Conservation (phyloP, 2,329 filamentous ascomycete species). For the Grosmannia serpens region DNA sequence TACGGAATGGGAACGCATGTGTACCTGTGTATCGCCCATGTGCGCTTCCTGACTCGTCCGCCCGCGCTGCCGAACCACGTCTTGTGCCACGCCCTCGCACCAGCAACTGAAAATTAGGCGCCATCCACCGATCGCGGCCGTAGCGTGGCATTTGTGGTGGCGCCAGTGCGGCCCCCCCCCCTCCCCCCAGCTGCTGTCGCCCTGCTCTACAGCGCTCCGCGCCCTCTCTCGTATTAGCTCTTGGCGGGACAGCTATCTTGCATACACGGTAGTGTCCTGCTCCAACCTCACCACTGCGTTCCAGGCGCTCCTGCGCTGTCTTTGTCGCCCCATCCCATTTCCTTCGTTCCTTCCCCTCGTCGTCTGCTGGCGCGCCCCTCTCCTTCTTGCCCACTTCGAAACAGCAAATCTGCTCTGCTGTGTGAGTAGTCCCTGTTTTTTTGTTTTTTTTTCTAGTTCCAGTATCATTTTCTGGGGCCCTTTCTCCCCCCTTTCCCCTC, state of each 20-base stretch:
- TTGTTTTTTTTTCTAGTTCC: neutral
- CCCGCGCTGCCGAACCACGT: no score
- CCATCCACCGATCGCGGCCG: neutral
- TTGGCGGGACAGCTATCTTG: no score
- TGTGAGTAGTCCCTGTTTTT: neutral
- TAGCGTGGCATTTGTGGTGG: neutral
- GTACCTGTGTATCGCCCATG: no score
- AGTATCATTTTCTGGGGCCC: neutral
- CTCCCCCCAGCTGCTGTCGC: no score
- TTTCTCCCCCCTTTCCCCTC: neutral
- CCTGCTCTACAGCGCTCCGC: no score
- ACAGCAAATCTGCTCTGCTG: neutral
- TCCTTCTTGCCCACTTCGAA: neutral
- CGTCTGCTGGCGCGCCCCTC: neutral
- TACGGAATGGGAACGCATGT: no score
- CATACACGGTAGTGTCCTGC: no score
- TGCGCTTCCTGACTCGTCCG: no score
- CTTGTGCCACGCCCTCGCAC: no score
- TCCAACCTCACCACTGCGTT: neutral
- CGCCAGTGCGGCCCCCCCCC: neutral
- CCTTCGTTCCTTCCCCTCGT: slow-evolving; percentile 3
- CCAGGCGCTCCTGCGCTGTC: neutral
- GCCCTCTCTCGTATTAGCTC: no score
- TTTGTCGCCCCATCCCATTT: neutral
- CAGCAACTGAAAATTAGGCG: no score